Base-by-base conservation (phyloP, 768 basidiomycete species). In the Fibroporia radiculosa region DNA sequence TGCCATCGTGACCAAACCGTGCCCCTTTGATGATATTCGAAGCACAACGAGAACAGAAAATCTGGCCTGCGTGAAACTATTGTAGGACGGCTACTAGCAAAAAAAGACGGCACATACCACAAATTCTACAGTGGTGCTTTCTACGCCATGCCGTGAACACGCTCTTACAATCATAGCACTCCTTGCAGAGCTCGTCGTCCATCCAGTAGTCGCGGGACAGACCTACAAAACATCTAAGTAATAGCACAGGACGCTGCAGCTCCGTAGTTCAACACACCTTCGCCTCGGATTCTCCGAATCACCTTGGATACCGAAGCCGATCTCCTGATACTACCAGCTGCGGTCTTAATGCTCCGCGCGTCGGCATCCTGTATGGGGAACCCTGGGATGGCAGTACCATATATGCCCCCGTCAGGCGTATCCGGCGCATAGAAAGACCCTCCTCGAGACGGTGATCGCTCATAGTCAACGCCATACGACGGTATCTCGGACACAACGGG, bases 121-220 rank as follows among this genome's bases (percentile, higher is more conserved):
- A 98, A 62, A 98, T 92, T 11, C 96, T 80, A 66, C 96, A 99
- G 60, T 99, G 96, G 56, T 99, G 96, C 62, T 93, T 96, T 51
- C 96, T 70, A 42, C 93, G 68, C 90, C 91, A 97, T 2, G 93
- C 78, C 0, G 91, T 90, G 66, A 99, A 99, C 39, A 87, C 73
- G 52, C 87, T 89, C 63, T 91, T 90, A 69, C 93, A 96, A 62
- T 93, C 93, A 60, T 91, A 95, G 58, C 93, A 95, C 56, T 96
- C 92, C 59, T 86, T 96, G 56, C 89, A 90, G 44, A 87, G 85
- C 57, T 91, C 91, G 58, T 97, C 93, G 49, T 92, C 89, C 93
- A 98, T 97, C 96, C 96, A 99, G 59, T 97, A 97, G 57, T 96
- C 90, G 51, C 83, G 80, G 19, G 89, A 90, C 16, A 95, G 59